Base-by-base conservation (phyloP, 345 rosid species). In the Hibiscus tridactylites region DNA sequence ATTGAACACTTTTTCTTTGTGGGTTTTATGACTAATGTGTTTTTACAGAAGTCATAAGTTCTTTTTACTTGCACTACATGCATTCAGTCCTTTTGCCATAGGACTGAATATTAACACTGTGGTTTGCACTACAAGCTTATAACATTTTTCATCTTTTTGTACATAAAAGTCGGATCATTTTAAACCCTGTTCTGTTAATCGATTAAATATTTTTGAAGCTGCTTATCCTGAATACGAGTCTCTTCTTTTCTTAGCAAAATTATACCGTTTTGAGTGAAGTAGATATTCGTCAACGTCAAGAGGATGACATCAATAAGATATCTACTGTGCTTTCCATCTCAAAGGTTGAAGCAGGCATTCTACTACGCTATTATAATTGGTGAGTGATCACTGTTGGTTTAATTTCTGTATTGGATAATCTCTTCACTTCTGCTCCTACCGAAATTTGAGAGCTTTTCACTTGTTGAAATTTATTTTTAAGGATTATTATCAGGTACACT, bases 301-400 rank as follows among this genome's bases (percentile, higher is more conserved):
- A 89, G 67, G 90, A 91, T 66, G 95, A 88, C 57, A 83, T 91
- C 60, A 74, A 71, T 1, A 83, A 76, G 75, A 72, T 91, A 72
- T 84, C 91, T 21, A 72, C 86, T 24, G 95, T 91, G 64, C 87
- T 91, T 56, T 91, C 93, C n/a, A 86, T 91, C 80, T 73, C 93
- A 31, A 73, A 69, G 58, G 74, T 68, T 71, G 79, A 83, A 3
- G 88, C 95, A 67, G 78, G 80, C 35, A 76, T 89, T 73, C 69
- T 91, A 26, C 93, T 91, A 39, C 86, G 87, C 42, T 80, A 78
- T 69, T 89, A 85, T 79, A 85, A 84, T 73, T 91, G 97, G 97
- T 91, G 73, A 52, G 72, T 31, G 60, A 52, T 73, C 28, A 26
- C 42, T 13, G 0, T 61, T 63, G 68, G 37, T 65, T 8, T 28